phyloP scores from a whole-genome alignment of 1,284 basidiomycete genomes.

The Ustilago crameri region DNA sequence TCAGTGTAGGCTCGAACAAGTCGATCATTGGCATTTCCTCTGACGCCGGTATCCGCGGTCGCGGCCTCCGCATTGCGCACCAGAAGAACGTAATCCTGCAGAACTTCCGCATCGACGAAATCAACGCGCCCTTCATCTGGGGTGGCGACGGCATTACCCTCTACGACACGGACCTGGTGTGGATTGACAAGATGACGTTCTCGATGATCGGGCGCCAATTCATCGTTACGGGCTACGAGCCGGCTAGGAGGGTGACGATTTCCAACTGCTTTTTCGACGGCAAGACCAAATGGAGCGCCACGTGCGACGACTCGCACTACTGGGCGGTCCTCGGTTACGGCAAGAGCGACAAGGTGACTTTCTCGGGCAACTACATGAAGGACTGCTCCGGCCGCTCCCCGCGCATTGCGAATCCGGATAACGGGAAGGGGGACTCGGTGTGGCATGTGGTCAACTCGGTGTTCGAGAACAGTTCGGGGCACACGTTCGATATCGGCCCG shows the following conservation, averaged over 20 bases:
- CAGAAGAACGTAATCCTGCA: constrained; percentile 68
- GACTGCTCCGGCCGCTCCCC: constrained; percentile 45
- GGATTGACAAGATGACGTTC: constrained; percentile 59
- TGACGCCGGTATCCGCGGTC: constrained; percentile 64
- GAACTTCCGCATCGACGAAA: constrained; percentile 62
- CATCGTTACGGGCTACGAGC: constrained; percentile 33
- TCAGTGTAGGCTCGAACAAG: constrained; percentile 25
- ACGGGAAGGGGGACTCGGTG: constrained; percentile 9
- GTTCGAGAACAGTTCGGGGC: constrained; percentile 28
- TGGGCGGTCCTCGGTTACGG: constrained; percentile 46
- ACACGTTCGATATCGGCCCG: constrained; percentile 38
- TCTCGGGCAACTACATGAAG: constrained; percentile 35
- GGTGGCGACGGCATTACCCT: constrained; percentile 61
- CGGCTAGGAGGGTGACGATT: constrained; percentile 28
- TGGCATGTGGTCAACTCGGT: constrained; percentile 43
- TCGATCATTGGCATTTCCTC: constrained; percentile 41
- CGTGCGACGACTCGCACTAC: constrained; percentile 46
- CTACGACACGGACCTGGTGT: constrained; percentile 42
- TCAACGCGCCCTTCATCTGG: constrained; percentile 41
- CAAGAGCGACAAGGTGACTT: constrained; percentile 35
- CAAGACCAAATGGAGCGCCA: constrained; percentile 36
- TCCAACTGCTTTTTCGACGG: constrained; percentile 44
- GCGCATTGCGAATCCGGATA: constrained; percentile 29
- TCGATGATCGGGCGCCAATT: constrained; percentile 42
- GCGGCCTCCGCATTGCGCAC: constrained; percentile 43